These are phyloP conservation scores for Corinectria fuckeliana DNA, from an alignment of 2,329 filamentous ascomycete species.

Conservation along the genomic window DNA sequence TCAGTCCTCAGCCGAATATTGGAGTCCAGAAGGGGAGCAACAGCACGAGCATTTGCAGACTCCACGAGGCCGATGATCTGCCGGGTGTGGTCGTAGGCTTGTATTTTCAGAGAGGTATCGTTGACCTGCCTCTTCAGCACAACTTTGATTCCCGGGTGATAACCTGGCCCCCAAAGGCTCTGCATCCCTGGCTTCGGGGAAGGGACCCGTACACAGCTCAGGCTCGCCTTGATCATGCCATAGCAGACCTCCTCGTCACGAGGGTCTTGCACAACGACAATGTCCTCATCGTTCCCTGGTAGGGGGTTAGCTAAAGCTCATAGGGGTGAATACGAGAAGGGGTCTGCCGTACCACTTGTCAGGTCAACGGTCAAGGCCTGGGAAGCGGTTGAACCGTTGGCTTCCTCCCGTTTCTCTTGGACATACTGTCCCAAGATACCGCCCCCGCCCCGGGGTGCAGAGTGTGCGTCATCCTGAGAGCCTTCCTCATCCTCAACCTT, in stretches of 20 bases:
- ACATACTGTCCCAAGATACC: slow-evolving; percentile 71
- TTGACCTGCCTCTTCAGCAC: slow-evolving; percentile 66
- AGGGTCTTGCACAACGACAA: slow-evolving; percentile 63
- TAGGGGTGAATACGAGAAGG: not conserved
- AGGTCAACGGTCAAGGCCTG: slow-evolving; percentile 62
- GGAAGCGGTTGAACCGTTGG: slow-evolving; percentile 35
- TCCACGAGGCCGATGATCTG: slow-evolving; percentile 81
- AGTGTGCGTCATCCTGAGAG: slow-evolving; percentile 46
- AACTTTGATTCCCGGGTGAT: slow-evolving; percentile 79
- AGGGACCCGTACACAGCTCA: slow-evolving; percentile 73
- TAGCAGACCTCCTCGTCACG: slow-evolving; percentile 79
- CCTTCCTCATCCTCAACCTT: slow-evolving; percentile 59
- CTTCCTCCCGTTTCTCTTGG: slow-evolving; percentile 62
- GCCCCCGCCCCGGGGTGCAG: slow-evolving; percentile 50
- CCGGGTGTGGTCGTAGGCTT: slow-evolving; percentile 75
- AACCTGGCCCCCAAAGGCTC: slow-evolving; percentile 61
- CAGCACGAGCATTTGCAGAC: slow-evolving; percentile 65
- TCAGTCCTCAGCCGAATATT: slow-evolving; percentile 71
- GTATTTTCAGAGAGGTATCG: slow-evolving; percentile 66
- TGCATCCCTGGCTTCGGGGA: slow-evolving; percentile 69
- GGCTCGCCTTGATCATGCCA: slow-evolving; percentile 73
- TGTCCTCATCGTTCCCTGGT: slow-evolving; percentile 60
- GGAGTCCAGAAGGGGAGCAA: slow-evolving; percentile 77
- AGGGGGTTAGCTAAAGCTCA: slow-evolving; percentile 8
- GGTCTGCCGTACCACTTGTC: slow-evolving; percentile 53